phyloP scores from a whole-genome alignment of 352 stramenopile species.

The Globisporangium viniferum region DNA sequence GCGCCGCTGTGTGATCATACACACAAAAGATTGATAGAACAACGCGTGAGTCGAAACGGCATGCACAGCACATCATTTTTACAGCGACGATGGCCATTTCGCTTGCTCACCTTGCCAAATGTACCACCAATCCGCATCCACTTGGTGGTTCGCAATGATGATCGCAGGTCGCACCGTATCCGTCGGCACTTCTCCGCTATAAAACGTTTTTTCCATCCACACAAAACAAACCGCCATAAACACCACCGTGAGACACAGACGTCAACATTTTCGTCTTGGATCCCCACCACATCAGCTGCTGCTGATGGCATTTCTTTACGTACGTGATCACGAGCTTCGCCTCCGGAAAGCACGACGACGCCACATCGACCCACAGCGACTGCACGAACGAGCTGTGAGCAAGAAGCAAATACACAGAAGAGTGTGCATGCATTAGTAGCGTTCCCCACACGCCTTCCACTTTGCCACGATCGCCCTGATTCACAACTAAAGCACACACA shows the following conservation, averaged over 20 bases:
- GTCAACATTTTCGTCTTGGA: not conserved
- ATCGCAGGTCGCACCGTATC: constrained; percentile 76
- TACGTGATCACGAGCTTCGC: constrained; percentile 81
- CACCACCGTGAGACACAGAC: not conserved
- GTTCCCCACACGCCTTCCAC: not conserved
- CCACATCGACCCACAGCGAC: constrained; percentile 85
- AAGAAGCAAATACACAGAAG: not conserved
- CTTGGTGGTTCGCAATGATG: constrained; percentile 90
- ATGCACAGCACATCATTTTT: not conserved
- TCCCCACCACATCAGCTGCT: not conserved
- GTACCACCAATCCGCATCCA: constrained; percentile 93
- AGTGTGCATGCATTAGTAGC: constrained; percentile 9
- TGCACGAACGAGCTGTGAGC: constrained; percentile 46
- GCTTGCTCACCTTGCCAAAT: constrained; percentile 70
- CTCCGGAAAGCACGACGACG: constrained; percentile 81
- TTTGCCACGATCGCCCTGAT: not conserved
- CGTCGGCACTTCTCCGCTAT: constrained; percentile 70
- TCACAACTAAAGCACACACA: not conserved
- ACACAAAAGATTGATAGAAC: not conserved
- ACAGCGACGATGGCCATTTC: not conserved
- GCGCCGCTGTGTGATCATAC: constrained; percentile 37
- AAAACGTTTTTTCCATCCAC: not conserved
- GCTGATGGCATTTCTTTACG: constrained; percentile 20
- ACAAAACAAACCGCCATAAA: constrained; percentile 5
- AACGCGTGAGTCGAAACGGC: not conserved